Base-by-base conservation (phyloP, 768 basidiomycete genomes). In the Infundibulicybe gibba region DNA sequence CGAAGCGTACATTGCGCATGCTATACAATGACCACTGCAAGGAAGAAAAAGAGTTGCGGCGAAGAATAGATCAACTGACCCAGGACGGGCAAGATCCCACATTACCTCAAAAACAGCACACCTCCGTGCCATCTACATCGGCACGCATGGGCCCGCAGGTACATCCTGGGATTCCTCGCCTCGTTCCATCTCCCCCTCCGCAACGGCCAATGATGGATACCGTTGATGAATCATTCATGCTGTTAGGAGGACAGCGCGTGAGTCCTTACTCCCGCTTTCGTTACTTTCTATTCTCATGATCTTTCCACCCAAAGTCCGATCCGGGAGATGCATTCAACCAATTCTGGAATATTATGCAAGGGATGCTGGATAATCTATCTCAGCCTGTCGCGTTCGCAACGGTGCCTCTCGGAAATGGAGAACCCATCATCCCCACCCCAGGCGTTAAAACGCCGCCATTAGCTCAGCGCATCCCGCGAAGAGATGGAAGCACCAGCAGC, bases 221-320 rank as follows among this genome's bases (percentile, higher is more conserved):
- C 1, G 86, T 87, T 1, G 90, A 91, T 40, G 90, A 92, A 59
- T 92, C 90, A 0, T 93, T 92, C 56, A 90, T 93, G 90, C 73
- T 93, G 2, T 71, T 92, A 3, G 76, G 70, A 21, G 88, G 87
- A 14, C 89, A 90, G 61, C 76, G 81, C 54, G 87, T 89, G 57
- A 56, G 80, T 71, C 2, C 35, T 41, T 34, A 16, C 35, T 35
- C 38, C 45, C 37, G 41, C 49, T 34, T 9, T 55, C 33, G 55
- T 30, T 37, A 40, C 45, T 37, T 48, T 37, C 39, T 35, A 35
- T 45, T 44, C 34, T 41, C 34, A 30, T 32, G 21, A 45, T 42
- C 30, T 40, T 11, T 40, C 35, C 16, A 35, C 47, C 8, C 50
- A 14, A 38, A 87, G 86, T 83, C 83, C 49, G 90, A 93, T 57